These are phyloP conservation scores for Paramecium octaurelia DNA, from an alignment of 73 alveolate genomes.

Conservation along the genomic window DNA sequence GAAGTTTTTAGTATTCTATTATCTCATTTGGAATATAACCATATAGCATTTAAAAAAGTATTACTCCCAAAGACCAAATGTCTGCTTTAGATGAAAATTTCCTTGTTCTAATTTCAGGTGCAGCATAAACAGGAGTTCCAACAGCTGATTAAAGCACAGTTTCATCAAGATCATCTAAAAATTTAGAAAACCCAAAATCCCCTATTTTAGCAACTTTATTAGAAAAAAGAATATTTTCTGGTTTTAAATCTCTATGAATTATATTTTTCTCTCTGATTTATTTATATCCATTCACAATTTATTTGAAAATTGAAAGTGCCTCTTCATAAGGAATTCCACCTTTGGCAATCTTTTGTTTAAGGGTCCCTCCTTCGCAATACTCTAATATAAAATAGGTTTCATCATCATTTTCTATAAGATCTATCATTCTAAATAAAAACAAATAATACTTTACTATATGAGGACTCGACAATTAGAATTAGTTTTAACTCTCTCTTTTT, in stretches of 20 bases:
- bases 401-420: background rate
- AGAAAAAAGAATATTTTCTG: background rate
- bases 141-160: background rate
- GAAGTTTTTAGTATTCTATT: background rate
- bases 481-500: background rate
- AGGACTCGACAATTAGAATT: background rate
- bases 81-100: background rate
- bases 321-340: background rate
- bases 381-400: background rate
- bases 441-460: background rate
- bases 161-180: background rate
- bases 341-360: background rate
- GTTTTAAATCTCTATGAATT: constrained; percentile 37
- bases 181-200: constrained; percentile 18
- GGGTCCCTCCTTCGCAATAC: background rate
- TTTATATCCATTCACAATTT: background rate
- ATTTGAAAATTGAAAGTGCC: background rate
- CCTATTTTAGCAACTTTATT: background rate
- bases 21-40: constrained; percentile 51
- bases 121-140: background rate
- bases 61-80: constrained; percentile 45
- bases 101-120: background rate
- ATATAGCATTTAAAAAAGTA: constrained; percentile 36
- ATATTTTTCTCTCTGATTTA: background rate
- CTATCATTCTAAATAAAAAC: background rate